Base-by-base conservation (phyloP, 2,329 filamentous ascomycete genomes). In the Aspergillus uvarum region DNA sequence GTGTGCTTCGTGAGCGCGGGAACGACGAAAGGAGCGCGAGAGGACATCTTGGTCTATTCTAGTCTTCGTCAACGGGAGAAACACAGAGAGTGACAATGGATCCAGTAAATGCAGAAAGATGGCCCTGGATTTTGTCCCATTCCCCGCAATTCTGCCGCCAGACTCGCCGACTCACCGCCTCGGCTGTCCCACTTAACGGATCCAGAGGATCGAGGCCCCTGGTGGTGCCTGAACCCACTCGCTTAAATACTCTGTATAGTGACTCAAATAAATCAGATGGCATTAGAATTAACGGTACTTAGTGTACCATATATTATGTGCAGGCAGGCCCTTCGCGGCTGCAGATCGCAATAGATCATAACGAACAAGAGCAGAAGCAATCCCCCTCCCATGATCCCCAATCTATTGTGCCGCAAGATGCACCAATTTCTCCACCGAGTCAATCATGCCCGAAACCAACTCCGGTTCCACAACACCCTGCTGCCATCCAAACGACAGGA, bases 1-100 rank as follows among this genome's bases (percentile, higher is more conserved):
- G 95, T 97, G 79, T 98, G 95, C 72, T 86, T 87, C 73, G 86
- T 90, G 35, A 90, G 80, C 47, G 93, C 91, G 29, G 91, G 91
- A 61, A 96, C 87, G 21, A 95, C 83, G 57, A 95, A 81, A 14
- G 87, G 86, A 59, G 81, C 79, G 63, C 77, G 76, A 31, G 72
- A 65, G 48, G 79, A 66, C 79, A 82, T 82, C 21, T 69, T 76
- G 67, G 26, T 51, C 32, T 49, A 12, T 29, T 47, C 19, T 24
- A 35, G 14, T 16, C 29, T 42, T 47, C 10, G 6, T 29, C 11
- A 49, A n/a, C 10, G 19, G 19, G 4, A 38, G 47, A 44, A 8
- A 29, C 35, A 12, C 26, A 19, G 24, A 51, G 26, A 22, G 42
- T 31, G 16, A 16, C 31, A 14, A 42, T 26, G 24, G 12, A 47